phyloP scores from a whole-genome alignment of 148 eudicot genomes.

The Rhododendron williamsianum region DNA sequence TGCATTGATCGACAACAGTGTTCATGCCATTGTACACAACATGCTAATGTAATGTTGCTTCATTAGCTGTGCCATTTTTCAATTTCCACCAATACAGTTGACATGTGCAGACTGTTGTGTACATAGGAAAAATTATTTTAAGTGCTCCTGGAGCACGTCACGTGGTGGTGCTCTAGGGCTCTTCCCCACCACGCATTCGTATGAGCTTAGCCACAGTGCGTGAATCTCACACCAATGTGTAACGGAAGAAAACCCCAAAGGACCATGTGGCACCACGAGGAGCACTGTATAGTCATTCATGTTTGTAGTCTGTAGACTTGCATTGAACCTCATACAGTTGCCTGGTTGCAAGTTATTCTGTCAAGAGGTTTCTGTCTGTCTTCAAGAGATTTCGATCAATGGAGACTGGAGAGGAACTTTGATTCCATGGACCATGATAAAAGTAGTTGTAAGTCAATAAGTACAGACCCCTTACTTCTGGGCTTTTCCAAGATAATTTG shows the following conservation, averaged over 20 bases:
- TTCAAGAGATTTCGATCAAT: not conserved
- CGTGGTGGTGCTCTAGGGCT: not conserved
- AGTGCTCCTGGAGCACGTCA: not conserved
- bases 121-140: too few species aligned
- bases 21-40: not conserved
- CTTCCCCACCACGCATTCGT: not conserved
- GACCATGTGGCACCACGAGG: not conserved
- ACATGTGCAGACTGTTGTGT: too few species aligned
- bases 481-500: not conserved
- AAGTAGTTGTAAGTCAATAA: not conserved
- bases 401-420: not conserved
- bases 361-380: not conserved
- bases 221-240: not conserved
- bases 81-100: not conserved
- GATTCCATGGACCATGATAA: not conserved
- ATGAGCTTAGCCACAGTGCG: not conserved
- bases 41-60: not conserved
- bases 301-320: not conserved
- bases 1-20: too few species aligned
- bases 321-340: not conserved
- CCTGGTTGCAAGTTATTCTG: not conserved
- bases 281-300: not conserved
- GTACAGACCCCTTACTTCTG: not conserved
- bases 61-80: not conserved
- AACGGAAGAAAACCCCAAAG: not conserved